These are phyloP conservation scores for Cordia subcordata DNA, from an alignment of 257 asterid genomes.

Conservation along the genomic window DNA sequence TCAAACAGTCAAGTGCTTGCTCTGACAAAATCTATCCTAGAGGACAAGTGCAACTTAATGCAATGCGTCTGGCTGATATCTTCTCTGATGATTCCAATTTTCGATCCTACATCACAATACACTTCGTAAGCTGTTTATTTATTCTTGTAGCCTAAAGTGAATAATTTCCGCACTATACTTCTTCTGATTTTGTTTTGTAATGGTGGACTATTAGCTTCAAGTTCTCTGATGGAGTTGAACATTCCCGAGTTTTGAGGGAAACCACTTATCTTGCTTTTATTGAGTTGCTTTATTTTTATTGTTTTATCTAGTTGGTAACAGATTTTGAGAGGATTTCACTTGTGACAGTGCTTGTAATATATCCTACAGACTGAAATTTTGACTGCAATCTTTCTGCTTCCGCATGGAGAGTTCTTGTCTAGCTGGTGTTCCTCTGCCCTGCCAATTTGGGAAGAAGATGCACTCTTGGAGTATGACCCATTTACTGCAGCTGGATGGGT, in stretches of 20 bases:
- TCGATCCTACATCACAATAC: conserved; percentile 61
- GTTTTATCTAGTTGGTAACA: conserved; percentile 12
- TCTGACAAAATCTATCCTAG: conserved; percentile 53
- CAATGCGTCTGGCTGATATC: conserved; percentile 90
- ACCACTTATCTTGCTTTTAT: not conserved
- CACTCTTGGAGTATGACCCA: conserved; percentile 65
- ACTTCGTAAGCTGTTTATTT: conserved; percentile 58
- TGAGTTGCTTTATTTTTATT: conserved; percentile 4
- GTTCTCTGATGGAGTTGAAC: no score
- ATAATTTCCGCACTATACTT: no score
- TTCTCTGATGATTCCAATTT: conserved; percentile 97
- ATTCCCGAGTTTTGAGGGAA: not conserved
- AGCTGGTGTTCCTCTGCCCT: conserved; percentile 92
- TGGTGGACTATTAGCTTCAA: no score
- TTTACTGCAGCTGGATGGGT: conserved; percentile 38
- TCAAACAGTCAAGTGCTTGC: conserved; percentile 35
- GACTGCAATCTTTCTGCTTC: conserved; percentile 62
- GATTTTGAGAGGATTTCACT: conserved; percentile 13
- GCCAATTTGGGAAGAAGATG: conserved; percentile 78
- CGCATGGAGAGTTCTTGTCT: conserved; percentile 79
- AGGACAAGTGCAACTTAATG: conserved; percentile 90
- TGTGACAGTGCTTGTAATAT: conserved; percentile 20
- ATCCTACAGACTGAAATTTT: conserved; percentile 78
- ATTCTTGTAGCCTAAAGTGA: not conserved
- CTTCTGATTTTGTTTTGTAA: no score